These are phyloP conservation scores for Metschnikowia gelsemii DNA, from an alignment of 805 yeast species.

Conservation along the genomic window DNA sequence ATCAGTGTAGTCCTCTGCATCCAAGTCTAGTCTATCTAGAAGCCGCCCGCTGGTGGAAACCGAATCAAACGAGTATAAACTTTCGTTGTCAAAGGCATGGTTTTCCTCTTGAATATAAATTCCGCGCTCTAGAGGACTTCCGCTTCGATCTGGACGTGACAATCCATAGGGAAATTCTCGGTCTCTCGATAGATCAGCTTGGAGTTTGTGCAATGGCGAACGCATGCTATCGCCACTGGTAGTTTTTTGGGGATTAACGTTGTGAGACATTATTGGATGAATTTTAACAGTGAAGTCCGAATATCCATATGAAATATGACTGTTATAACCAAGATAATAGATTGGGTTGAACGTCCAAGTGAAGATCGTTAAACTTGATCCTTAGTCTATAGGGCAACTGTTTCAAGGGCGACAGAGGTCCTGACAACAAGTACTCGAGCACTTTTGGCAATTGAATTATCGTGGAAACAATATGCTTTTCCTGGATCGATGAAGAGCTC, in stretches of 20 bases:
- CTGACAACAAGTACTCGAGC: too few relatives aligned
- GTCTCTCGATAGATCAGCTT: conserved; percentile 17
- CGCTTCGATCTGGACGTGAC: not conserved
- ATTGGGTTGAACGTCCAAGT: too few relatives aligned
- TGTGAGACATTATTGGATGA: conserved; percentile 1
- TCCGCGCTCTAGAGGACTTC: not conserved
- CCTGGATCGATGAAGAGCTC: too few relatives aligned
- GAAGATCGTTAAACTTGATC: too few relatives aligned
- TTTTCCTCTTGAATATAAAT: not conserved
- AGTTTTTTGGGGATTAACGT: not conserved
- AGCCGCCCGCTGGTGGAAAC: conserved; percentile 44
- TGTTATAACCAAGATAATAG: too few relatives aligned
- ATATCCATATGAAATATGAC: not conserved
- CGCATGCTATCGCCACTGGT: conserved; percentile 11
- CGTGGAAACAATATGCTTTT: too few relatives aligned
- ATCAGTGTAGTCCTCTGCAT: conserved; percentile 18
- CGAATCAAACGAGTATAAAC: conserved; percentile 45
- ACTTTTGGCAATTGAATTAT: too few relatives aligned
- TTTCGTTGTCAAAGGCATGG: conserved; percentile 28
- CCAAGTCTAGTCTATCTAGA: conserved; percentile 29
- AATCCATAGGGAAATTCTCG: conserved; percentile 10
- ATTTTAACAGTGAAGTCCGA: not conserved
- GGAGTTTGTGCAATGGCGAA: conserved; percentile 22
- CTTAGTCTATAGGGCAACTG: too few relatives aligned
- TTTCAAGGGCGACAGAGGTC: too few relatives aligned